These are phyloP conservation scores for Citrus sp. DNA, from an alignment of 345 rosid genomes.

Conservation along the genomic window DNA sequence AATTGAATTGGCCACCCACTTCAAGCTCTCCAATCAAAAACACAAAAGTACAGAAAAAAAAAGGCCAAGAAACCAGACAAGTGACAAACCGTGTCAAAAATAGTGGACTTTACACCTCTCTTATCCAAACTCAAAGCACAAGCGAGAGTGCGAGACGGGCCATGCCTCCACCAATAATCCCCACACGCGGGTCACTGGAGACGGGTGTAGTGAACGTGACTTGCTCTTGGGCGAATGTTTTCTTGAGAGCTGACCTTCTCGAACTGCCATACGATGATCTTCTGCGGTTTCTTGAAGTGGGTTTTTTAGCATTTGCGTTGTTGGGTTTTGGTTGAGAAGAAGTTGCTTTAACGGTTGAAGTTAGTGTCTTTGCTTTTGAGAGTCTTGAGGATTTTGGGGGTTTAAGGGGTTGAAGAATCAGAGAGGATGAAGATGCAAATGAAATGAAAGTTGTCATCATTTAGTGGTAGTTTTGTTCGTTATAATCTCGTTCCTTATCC, in stretches of 20 bases:
- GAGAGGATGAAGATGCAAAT: conserved; percentile 21
- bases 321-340: conserved; percentile 35
- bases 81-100: conserved; percentile 86
- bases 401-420: conserved; percentile 41
- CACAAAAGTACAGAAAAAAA: not conserved
- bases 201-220: conserved; percentile 57
- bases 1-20: conserved; percentile 58
- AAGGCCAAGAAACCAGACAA: conserved; percentile 3
- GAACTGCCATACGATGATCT: conserved; percentile 69
- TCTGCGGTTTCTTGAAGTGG: conserved; percentile 41
- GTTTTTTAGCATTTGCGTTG: conserved; percentile 24
- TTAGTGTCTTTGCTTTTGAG: not conserved
- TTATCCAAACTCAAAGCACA: conserved; percentile 73
- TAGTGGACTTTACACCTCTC: conserved; percentile 76
- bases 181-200: conserved; percentile 63
- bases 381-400: conserved; percentile 23
- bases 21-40: conserved; percentile 63
- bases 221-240: conserved; percentile 72
- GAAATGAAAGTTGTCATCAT: conserved; percentile 29
- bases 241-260: conserved; percentile 74
- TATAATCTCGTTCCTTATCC: not conserved
- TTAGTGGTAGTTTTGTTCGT: not conserved
- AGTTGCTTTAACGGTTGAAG: conserved; percentile 27
- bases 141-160: conserved; percentile 70
- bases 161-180: conserved; percentile 88